Conservation (phyloP, 495 filamentous ascomycete species). For the Daldinia decipiens region DNA sequence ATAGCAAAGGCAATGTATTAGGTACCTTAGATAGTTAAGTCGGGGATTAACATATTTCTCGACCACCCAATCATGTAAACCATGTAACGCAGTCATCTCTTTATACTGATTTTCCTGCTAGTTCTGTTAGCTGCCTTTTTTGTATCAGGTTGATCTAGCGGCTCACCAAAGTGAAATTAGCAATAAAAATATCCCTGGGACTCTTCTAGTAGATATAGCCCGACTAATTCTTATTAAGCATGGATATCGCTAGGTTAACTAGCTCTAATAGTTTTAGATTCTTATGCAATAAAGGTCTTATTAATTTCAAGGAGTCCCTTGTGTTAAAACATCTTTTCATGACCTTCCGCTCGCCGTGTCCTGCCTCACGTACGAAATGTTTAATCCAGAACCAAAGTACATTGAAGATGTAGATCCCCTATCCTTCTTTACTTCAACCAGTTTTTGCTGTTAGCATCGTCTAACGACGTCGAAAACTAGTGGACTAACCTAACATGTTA, state of each 20-base stretch:
- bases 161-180: neutral
- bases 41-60: too few relatives aligned
- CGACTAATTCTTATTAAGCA: neutral
- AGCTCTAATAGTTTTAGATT: neutral
- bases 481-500: too few relatives aligned
- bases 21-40: too few relatives aligned
- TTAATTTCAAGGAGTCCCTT: neutral
- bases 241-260: neutral
- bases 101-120: neutral
- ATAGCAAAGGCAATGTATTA: neutral
- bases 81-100: neutral
- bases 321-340: neutral
- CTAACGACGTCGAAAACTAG: neutral
- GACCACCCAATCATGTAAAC: too few relatives aligned
- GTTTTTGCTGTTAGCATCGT: too few relatives aligned
- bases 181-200: slow-evolving; percentile 9
- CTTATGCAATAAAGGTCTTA: neutral
- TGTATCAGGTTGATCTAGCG: neutral
- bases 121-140: neutral
- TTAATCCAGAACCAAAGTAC: neutral
- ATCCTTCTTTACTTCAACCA: neutral
- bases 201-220: neutral
- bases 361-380: neutral
- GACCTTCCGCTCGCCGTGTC: neutral
- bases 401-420: neutral